Evolutionary conservation across 2,329 filamentous ascomycete genomes (phyloP).

Genomic region (Trichoderma koningiopsis): DNA sequence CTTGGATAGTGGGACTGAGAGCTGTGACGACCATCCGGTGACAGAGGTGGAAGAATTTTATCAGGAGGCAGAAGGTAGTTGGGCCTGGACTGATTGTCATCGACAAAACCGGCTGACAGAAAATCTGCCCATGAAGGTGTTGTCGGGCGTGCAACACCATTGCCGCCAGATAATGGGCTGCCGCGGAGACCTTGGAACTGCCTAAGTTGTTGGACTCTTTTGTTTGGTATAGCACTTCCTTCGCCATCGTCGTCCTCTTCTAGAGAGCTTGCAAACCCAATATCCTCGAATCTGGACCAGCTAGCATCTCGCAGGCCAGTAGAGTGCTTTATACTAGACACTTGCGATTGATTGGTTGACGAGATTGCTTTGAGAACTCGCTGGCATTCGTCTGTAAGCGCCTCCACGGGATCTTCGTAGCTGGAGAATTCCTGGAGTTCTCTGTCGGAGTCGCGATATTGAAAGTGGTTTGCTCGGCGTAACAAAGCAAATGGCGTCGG

Average conservation of each 20-base stretch:
- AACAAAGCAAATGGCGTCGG: slow-evolving; percentile 91
- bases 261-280: slow-evolving; percentile 79
- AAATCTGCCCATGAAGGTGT: slow-evolving; percentile 99
- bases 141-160: slow-evolving; percentile 75
- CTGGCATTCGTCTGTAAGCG: slow-evolving; percentile 90
- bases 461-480: slow-evolving; percentile 88
- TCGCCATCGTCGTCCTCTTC: slow-evolving; percentile 72
- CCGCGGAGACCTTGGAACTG: slow-evolving; percentile 57
- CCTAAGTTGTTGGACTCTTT: slow-evolving; percentile 37
- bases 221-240: slow-evolving; percentile 47
- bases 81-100: slow-evolving; percentile 65
- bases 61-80: slow-evolving; percentile 85
- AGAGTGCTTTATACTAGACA: slow-evolving; percentile 69
- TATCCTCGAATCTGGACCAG: slow-evolving; percentile 95
- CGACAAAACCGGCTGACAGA: slow-evolving; percentile 86
- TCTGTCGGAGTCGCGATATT: slow-evolving; percentile 86
- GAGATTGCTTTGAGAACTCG: slow-evolving; percentile 89
- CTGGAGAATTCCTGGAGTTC: slow-evolving; percentile 84
- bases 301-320: slow-evolving; percentile 80
- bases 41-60: slow-evolving; percentile 83
- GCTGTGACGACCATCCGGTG: slow-evolving; percentile 67
- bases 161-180: slow-evolving; percentile 65
- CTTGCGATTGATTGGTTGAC: slow-evolving; percentile 80
- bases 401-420: slow-evolving; percentile 84
- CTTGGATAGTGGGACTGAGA: slow-evolving; percentile 81